Percentiles rank a stretch among this genome's conserved stretches.
These are phyloP conservation scores for Farysia itapuensis DNA, from an alignment of 1,284 basidiomycete genomes.

Conservation along the genomic window DNA sequence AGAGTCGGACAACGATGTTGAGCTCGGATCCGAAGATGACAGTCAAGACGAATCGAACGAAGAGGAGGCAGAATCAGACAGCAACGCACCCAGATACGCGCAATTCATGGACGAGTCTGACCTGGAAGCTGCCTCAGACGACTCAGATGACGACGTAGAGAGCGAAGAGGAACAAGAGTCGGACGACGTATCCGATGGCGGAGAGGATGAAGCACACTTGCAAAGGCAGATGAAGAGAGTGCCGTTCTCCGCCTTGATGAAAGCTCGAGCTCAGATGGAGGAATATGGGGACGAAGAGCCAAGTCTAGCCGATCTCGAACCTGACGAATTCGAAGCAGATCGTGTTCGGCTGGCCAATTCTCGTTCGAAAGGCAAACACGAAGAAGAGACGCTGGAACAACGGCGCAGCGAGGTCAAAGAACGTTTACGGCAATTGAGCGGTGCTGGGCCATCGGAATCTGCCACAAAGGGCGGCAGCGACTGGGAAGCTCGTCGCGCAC, in stretches of 20 bases:
- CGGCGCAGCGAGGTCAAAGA: slow-evolving; percentile 25
- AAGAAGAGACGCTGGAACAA: slow-evolving; percentile 17
- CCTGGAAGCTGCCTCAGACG: slow-evolving; percentile 28
- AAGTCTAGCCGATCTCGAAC: slow-evolving; percentile 33
- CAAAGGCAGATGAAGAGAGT: slow-evolving; percentile 35
- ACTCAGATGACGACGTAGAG: background rate
- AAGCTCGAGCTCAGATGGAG: slow-evolving; percentile 62
- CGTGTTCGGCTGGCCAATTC: slow-evolving; percentile 14
- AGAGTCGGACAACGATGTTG: slow-evolving; percentile 22
- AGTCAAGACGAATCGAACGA: slow-evolving; percentile 1
- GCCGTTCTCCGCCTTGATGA: slow-evolving; percentile 65
- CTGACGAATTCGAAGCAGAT: slow-evolving; percentile 43
- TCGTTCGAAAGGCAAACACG: slow-evolving; percentile 3
- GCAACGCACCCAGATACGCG: slow-evolving; percentile 17
- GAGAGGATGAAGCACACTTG: slow-evolving; percentile 7
- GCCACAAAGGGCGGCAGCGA: background rate
- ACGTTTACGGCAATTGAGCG: slow-evolving; percentile 25
- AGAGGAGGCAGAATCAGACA: slow-evolving; percentile 2
- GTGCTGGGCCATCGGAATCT: background rate
- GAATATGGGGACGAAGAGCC: slow-evolving; percentile 12
- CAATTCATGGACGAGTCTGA: slow-evolving; percentile 56
- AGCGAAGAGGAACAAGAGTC: slow-evolving; percentile 62
- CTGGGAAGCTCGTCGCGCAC: slow-evolving; percentile 5
- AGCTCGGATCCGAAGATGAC: background rate
- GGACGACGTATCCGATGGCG: slow-evolving; percentile 62